Evolutionary conservation across 176 grass and related monocot genomes (phyloP).

Genomic region (Aegilops umbellulata): DNA sequence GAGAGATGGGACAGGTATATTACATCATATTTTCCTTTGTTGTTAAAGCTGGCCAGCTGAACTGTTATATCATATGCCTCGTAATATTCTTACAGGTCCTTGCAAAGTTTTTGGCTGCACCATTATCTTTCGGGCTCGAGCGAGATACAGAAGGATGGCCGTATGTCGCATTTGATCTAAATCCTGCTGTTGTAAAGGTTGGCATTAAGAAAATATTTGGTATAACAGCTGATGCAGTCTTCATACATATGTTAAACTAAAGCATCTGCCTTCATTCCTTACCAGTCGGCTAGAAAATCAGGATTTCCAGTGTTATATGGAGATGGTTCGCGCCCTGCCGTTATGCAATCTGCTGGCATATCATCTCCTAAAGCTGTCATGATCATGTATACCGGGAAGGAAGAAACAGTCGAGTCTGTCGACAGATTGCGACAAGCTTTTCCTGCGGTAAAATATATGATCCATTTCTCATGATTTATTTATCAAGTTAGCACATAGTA

Average conservation of each 20-base stretch:
- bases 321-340: slow-evolving; percentile 87
- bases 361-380: slow-evolving; percentile 97
- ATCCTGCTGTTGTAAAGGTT: slow-evolving; percentile 94
- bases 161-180: slow-evolving; percentile 93
- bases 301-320: slow-evolving; percentile 84
- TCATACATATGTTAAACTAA: slow-evolving; percentile 28
- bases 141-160: slow-evolving; percentile 62
- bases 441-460: slow-evolving; percentile 55
- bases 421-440: slow-evolving; percentile 95
- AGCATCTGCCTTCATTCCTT: slow-evolving; percentile 10
- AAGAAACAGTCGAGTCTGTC: slow-evolving; percentile 67
- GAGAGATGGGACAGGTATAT: slow-evolving; percentile 85
- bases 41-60: background rate
- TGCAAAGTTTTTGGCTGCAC: slow-evolving; percentile 86
- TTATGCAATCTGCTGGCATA: slow-evolving; percentile 94
- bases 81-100: slow-evolving; percentile 61
- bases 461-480: background rate
- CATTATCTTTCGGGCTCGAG: slow-evolving; percentile 70
- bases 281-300: slow-evolving; percentile 71
- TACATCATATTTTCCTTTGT: slow-evolving; percentile 7
- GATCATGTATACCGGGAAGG: slow-evolving; percentile 86
- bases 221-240: background rate
- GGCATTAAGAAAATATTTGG: slow-evolving; percentile 8
- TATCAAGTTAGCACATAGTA: background rate
- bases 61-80: background rate